phyloP scores from a whole-genome alignment of 2,329 filamentous ascomycete genomes.

The Colletotrichum filicis region DNA sequence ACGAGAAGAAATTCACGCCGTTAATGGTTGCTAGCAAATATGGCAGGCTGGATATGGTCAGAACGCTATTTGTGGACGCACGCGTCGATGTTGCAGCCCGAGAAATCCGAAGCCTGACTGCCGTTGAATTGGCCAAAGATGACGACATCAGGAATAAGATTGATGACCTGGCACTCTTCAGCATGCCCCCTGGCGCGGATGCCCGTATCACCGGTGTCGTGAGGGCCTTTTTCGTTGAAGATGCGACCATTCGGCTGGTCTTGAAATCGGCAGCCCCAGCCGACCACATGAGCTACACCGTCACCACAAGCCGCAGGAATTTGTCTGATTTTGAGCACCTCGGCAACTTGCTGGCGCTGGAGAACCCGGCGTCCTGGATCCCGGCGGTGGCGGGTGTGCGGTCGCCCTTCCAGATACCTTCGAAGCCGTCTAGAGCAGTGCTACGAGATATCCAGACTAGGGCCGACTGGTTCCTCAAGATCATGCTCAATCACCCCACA shows the following conservation, averaged over 20 bases:
- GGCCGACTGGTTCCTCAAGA: slow-evolving; percentile 88
- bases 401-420: slow-evolving; percentile 92
- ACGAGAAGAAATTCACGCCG: slow-evolving; percentile 94
- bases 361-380: slow-evolving; percentile 96
- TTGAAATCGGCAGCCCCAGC: slow-evolving; percentile 93
- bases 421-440: slow-evolving; percentile 87
- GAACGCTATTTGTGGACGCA: slow-evolving; percentile 86
- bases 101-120: slow-evolving; percentile 89
- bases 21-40: slow-evolving; percentile 99
- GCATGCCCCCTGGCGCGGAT: slow-evolving; percentile 76
- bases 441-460: slow-evolving; percentile 88
- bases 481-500: slow-evolving; percentile 87
- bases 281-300: slow-evolving; percentile 84
- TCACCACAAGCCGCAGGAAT: slow-evolving; percentile 92
- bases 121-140: slow-evolving; percentile 96
- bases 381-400: slow-evolving; percentile 81
- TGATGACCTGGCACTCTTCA: slow-evolving; percentile 90
- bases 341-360: slow-evolving; percentile 82
- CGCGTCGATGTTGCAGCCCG: slow-evolving; percentile 86
- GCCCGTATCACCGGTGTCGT: slow-evolving; percentile 92
- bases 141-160: slow-evolving; percentile 97
- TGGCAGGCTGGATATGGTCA: slow-evolving; percentile 91
- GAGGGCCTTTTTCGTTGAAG: slow-evolving; percentile 95
- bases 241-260: slow-evolving; percentile 91
- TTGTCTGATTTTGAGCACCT: slow-evolving; percentile 92